phyloP scores from a whole-genome alignment of 2,329 filamentous ascomycete species.

The Huntiella omanensis region DNA sequence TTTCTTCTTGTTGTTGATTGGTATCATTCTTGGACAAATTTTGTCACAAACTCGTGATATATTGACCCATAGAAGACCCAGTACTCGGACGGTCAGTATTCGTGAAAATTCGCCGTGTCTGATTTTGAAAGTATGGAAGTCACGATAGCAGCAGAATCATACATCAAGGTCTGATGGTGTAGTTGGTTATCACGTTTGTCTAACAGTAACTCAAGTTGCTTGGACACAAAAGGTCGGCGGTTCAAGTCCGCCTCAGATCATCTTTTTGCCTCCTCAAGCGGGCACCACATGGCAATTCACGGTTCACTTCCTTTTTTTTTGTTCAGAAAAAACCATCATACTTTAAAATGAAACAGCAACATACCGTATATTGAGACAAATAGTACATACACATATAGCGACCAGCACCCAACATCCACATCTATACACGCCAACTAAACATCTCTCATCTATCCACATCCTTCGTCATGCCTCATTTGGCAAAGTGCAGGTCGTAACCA shows the following conservation, averaged over 20 bases:
- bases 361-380: too few species aligned
- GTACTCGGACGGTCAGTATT: too few species aligned
- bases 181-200: slow-evolving; percentile 10
- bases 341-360: too few species aligned
- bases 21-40: too few species aligned
- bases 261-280: slow-evolving; percentile 5
- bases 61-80: too few species aligned
- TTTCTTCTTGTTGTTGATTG: too few species aligned
- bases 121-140: too few species aligned
- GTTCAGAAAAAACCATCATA: background rate
- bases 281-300: too few species aligned
- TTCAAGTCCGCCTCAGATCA: slow-evolving; percentile 9
- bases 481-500: slow-evolving; percentile 94
- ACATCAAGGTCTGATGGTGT: slow-evolving; percentile 5
- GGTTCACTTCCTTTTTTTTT: background rate
- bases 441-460: too few species aligned
- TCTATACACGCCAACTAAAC: background rate
- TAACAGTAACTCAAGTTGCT: slow-evolving; percentile 2
- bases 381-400: background rate
- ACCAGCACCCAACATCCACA: background rate
- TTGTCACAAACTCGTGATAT: too few species aligned
- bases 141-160: too few species aligned
- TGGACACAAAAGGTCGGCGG: slow-evolving; percentile 9
- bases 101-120: too few species aligned
- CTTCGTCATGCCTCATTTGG: slow-evolving; percentile 45